Base-by-base conservation (phyloP, 805 yeast genomes). In the Spathaspora gorwiae region DNA sequence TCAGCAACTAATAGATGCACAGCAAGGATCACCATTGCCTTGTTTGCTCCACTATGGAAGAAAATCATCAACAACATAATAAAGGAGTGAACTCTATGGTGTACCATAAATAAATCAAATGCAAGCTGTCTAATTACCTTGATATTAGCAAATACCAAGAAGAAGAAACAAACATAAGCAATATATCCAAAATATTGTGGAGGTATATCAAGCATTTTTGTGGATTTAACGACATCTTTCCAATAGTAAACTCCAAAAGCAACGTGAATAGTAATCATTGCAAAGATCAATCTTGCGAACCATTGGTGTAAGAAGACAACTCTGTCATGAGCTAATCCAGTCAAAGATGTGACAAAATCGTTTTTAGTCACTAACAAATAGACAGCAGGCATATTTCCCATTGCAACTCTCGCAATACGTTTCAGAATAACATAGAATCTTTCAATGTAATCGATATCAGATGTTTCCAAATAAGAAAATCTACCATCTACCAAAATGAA, bases 141-240 rank as follows among this genome's bases (percentile, higher is more conserved):
- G 13, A 66, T 36, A 32, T 72, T 64, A 5, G 65, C 72, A 59
- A 68, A 62, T 8, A 62, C 62, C 43, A 73, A 52, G 37, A 72
- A 39, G 24, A 60, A 61, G 54, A 73, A 62, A 37, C 66, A 56
- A 6, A 60, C 64, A 47, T 64, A 70, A 2, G 78, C 70, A 38
- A 75, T 74, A 55, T 69, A 64, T 7, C 80, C 80, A 56, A 75
- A 75, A n/a, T 70, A 69, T 47, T 70, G 75, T 1, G 79, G 79
- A 5, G 80, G 80, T 37, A 74, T 74, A 19, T 53, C 37, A 8
- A 75, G 45, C 78, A 72, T 71, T 9, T 70, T 53, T 7, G 55
- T 45, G 45, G 71, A 67, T 27, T 65, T 60, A 42, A 72, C 39
- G 6, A 52, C 55, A 13, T 38, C 29, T n/a, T 72, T 47, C 79